These are phyloP conservation scores for Lippia alba DNA, from an alignment of 305 asterid genomes.

Conservation along the genomic window DNA sequence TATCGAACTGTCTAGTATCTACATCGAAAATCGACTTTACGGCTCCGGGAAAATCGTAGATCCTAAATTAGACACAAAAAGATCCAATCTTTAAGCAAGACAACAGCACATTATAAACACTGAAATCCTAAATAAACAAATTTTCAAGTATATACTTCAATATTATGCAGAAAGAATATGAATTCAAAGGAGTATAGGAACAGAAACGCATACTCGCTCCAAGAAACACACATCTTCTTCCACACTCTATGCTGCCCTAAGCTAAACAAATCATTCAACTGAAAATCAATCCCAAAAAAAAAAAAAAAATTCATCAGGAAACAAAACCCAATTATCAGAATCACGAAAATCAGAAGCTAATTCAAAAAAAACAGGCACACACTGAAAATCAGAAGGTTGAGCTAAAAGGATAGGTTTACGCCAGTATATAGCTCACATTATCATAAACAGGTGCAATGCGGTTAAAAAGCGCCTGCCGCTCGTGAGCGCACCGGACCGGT, in stretches of 20 bases:
- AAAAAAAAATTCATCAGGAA: background rate
- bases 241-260: conserved; percentile 82
- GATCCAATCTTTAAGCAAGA: background rate
- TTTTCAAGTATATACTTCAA: background rate
- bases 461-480: no score
- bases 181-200: background rate
- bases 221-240: conserved; percentile 90
- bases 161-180: background rate
- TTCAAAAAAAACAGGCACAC: no score
- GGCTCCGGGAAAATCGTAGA: background rate
- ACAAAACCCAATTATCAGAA: conserved; percentile 20
- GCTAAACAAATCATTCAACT: conserved; percentile 79
- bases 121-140: background rate
- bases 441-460: no score
- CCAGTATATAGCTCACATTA: conserved; percentile 44
- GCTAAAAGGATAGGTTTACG: conserved; percentile 23
- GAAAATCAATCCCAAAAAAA: conserved; percentile 13
- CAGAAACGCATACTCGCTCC: conserved; percentile 65
- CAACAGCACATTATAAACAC: background rate
- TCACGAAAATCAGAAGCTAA: background rate
- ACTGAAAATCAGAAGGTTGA: conserved; percentile 14
- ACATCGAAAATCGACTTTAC: conserved; percentile 1
- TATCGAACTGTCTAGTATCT: background rate
- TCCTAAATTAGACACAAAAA: conserved; percentile 17
- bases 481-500: no score